Evolutionary conservation across 2,329 filamentous ascomycete species (phyloP), one percentile per base, ranked within the genome.

Genomic region (Ophiosphaerella korrae): DNA sequence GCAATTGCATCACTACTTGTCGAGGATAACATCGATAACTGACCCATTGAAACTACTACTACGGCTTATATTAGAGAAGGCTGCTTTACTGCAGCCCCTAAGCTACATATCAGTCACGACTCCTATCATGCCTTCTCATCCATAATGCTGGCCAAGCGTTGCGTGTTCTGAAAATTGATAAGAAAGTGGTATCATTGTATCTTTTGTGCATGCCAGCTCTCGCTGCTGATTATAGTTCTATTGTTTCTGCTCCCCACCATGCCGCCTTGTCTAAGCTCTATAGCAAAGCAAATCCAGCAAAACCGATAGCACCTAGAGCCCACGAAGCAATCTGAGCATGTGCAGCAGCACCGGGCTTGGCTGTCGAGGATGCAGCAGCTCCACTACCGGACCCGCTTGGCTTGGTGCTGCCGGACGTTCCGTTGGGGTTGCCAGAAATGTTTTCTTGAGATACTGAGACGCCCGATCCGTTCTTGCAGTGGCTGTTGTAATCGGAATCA

Each of bases 401-500:
- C 29, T 53, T 63, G 16, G 50, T 47, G 4, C 70, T 72, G 47
- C 47, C 46, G 2, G 53, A 55, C 9, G 80, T 78, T 52, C 72
- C 72, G 42, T 82, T 82, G 34, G 80, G 79, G 50, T 78, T 78
- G 4, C 73, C 74, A 7, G 72, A 64, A 44, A 81, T 77, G 33
- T 74, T 60, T 13, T 68, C 50, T 32, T 62, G 56, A 7, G 46
- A 70, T 7, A 80, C 77, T 4, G 75, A 76, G 38, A 89, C 75
- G 31, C 80, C 82, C 8, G 79, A 84, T 57, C 78, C 80, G 58
- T 84, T 88, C 57, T 74, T 75, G 79, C 87, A 90, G 50, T 80
- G 73, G 35, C 75, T 74, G 18, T 69, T 58, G 59, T 69, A 74
- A 31, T 75, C 75, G 23, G 75, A 67, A 13, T 81, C 76, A 7